phyloP scores from a whole-genome alignment of 2,329 filamentous ascomycete species.

The Aureobasidium sp. region DNA sequence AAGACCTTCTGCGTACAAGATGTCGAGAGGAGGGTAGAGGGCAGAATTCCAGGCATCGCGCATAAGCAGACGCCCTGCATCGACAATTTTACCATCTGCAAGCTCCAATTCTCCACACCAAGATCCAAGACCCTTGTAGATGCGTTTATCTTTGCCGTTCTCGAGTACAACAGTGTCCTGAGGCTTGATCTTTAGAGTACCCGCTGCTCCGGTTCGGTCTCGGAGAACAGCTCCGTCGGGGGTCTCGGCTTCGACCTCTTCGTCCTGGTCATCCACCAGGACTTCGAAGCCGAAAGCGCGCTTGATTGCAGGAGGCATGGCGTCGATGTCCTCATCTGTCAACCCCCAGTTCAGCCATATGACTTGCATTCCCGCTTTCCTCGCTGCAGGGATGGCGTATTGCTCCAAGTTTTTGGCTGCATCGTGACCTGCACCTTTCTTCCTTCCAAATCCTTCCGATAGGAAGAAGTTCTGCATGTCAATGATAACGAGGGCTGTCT shows the following conservation, averaged over 20 bases:
- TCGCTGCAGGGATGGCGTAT: slow-evolving; percentile 41
- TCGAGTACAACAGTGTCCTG: slow-evolving; percentile 19
- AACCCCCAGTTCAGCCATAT: slow-evolving; percentile 39
- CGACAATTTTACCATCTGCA: slow-evolving; percentile 32
- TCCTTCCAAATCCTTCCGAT: slow-evolving; percentile 26
- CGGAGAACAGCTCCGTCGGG: slow-evolving; percentile 18
- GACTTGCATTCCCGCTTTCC: slow-evolving; percentile 35
- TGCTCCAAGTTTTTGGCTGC: slow-evolving; percentile 37
- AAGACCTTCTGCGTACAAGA: slow-evolving; percentile 29
- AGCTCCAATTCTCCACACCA: slow-evolving; percentile 25
- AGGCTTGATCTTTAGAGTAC: background rate
- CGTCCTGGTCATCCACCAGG: slow-evolving; percentile 22
- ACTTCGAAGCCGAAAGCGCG: slow-evolving; percentile 41
- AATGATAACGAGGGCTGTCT: slow-evolving; percentile 34
- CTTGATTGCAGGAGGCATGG: slow-evolving; percentile 37
- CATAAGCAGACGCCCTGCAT: slow-evolving; percentile 43
- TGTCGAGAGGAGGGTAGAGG: slow-evolving; percentile 43
- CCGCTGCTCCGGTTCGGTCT: slow-evolving; percentile 17
- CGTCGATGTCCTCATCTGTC: slow-evolving; percentile 31
- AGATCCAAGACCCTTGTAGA: slow-evolving; percentile 29
- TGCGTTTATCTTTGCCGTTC: slow-evolving; percentile 22
- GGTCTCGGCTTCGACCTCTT: slow-evolving; percentile 5
- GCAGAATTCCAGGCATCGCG: slow-evolving; percentile 51
- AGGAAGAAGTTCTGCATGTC: slow-evolving; percentile 42
- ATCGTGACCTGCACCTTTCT: slow-evolving; percentile 35